phyloP scores from a whole-genome alignment of 768 basidiomycete genomes.

The Boletus bicolor region DNA sequence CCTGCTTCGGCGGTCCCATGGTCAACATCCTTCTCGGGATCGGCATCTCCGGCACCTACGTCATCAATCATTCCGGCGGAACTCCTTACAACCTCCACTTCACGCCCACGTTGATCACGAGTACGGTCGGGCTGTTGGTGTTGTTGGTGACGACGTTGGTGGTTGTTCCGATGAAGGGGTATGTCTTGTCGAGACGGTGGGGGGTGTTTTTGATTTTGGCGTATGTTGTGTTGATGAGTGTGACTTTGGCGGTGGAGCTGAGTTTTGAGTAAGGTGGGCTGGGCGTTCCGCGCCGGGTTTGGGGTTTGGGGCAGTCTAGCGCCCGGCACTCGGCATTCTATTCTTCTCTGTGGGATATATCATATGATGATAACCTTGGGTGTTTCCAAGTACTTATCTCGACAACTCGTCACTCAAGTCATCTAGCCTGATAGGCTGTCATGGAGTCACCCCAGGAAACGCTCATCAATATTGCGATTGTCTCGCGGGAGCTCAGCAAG shows the following conservation, averaged over 20 bases:
- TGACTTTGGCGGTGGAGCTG: slow-evolving; percentile 80
- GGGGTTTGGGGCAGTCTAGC: not conserved
- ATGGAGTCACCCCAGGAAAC: not conserved
- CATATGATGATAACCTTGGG: too few species aligned
- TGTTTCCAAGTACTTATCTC: too few species aligned
- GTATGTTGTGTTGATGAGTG: slow-evolving; percentile 73
- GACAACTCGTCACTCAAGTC: too few species aligned
- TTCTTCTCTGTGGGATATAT: too few species aligned
- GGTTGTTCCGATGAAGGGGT: slow-evolving; percentile 83
- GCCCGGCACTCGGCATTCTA: too few species aligned
- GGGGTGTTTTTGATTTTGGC: slow-evolving; percentile 72
- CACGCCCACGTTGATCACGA: slow-evolving; percentile 81
- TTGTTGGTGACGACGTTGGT: slow-evolving; percentile 74
- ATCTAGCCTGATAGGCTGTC: too few species aligned
- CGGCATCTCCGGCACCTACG: slow-evolving; percentile 86
- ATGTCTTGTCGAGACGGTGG: slow-evolving; percentile 76
- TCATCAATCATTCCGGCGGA: slow-evolving; percentile 56
- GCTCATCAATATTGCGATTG: not conserved
- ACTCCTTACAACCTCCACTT: slow-evolving; percentile 73
- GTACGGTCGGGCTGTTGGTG: slow-evolving; percentile 73
- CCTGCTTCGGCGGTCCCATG: slow-evolving; percentile 93
- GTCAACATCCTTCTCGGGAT: slow-evolving; percentile 88
- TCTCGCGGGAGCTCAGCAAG: not conserved
- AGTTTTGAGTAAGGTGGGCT: slow-evolving; percentile 4
- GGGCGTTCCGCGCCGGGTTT: not conserved